Conservation (phyloP, 2,329 filamentous ascomycete species). For the Fusarium humuli region DNA sequence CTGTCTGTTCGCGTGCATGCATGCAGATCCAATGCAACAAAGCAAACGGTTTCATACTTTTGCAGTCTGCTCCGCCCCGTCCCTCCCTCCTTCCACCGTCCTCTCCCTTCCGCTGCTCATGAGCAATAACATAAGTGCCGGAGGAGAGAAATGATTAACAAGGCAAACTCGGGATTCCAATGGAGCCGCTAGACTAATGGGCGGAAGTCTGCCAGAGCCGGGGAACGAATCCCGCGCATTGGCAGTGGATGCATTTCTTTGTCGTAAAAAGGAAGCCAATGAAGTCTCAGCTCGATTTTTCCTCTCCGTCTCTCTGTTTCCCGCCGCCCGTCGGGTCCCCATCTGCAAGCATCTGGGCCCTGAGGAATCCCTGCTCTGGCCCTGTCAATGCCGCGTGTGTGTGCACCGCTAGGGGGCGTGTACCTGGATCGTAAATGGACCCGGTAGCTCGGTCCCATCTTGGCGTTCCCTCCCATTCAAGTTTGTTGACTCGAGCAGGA, state of each 20-base stretch:
- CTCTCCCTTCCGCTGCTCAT: conserved; percentile 1
- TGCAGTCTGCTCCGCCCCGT: background rate
- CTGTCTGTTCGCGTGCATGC: too few relatives aligned
- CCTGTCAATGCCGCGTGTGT: conserved; percentile 37
- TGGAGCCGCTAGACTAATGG: conserved; percentile 34
- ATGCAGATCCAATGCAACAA: background rate
- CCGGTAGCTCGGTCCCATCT: conserved; percentile 32
- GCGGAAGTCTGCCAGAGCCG: conserved; percentile 26
- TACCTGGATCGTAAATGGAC: conserved; percentile 36
- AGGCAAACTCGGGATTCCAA: conserved; percentile 5
- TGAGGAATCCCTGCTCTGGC: conserved; percentile 17
- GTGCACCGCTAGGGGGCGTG: conserved; percentile 14
- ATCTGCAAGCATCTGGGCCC: conserved; percentile 28
- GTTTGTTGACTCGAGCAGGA: conserved; percentile 19
- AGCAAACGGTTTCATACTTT: background rate
- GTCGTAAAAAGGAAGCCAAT: conserved; percentile 9
- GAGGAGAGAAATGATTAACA: conserved; percentile 1
- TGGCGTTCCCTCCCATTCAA: conserved; percentile 26
- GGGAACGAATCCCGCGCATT: conserved; percentile 33
- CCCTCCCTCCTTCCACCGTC: background rate
- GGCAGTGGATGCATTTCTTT: conserved; percentile 1
- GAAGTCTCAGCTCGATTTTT: conserved; percentile 5
- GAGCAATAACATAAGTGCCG: background rate
- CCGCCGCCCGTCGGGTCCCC: conserved; percentile 20
- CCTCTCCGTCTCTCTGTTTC: conserved; percentile 9